A percentile compares a stretch with the other conserved stretches of the same genome.
phyloP scores from a whole-genome alignment of 768 basidiomycete species.

The Suillus hirtellus region DNA sequence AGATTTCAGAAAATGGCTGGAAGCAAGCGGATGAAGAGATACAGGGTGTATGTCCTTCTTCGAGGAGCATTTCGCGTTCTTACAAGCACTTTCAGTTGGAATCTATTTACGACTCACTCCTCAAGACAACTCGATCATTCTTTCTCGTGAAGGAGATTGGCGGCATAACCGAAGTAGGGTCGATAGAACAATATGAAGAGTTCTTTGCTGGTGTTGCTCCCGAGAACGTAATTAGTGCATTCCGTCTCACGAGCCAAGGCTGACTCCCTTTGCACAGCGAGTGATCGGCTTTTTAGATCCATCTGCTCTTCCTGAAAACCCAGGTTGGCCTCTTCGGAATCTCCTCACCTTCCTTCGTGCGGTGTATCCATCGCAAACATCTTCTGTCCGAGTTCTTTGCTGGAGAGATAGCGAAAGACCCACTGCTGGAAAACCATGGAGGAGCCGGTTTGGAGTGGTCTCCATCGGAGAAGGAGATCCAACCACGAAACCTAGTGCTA shows the following conservation, averaged over 20 bases:
- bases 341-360: constrained; percentile 79
- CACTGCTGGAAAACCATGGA: constrained; percentile 44
- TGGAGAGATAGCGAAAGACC: constrained; percentile 71
- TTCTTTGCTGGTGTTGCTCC: constrained; percentile 55
- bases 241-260: not conserved
- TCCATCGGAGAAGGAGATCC: constrained; percentile 20
- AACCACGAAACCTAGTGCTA: constrained; percentile 53
- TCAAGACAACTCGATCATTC: constrained; percentile 46
- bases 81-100: constrained; percentile 41
- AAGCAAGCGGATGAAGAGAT: constrained; percentile 46
- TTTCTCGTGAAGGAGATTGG: constrained; percentile 56
- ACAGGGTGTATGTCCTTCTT: constrained; percentile 16
- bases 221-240: constrained; percentile 36
- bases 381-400: constrained; percentile 64
- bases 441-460: constrained; percentile 63
- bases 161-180: constrained; percentile 43
- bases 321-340: constrained; percentile 94
- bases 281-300: constrained; percentile 79
- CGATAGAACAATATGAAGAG: constrained; percentile 54
- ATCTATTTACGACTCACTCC: constrained; percentile 52
- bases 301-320: constrained; percentile 70
- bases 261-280: constrained; percentile 33
- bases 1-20: constrained; percentile 68
- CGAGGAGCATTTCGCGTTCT: not conserved
- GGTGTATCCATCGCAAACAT: constrained; percentile 50